These are phyloP conservation scores for Sphaceloma murrayae DNA, from an alignment of 2,329 filamentous ascomycete genomes.

Conservation along the genomic window DNA sequence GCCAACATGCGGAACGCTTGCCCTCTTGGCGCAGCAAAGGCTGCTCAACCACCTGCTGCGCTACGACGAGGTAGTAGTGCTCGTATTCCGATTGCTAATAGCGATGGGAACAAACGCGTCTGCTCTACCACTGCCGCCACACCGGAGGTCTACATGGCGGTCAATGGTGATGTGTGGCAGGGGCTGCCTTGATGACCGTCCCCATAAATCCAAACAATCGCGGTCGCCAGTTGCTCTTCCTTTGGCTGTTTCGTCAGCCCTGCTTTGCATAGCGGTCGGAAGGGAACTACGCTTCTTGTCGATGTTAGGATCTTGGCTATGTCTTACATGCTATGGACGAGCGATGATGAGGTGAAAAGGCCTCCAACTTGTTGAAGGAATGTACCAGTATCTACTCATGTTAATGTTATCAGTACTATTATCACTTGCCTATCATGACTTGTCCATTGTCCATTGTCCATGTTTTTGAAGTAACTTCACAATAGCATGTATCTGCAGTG, in stretches of 20 bases:
- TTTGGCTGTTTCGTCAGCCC: conserved; percentile 1
- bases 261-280: conserved; percentile 13
- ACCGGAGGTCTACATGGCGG: conserved; percentile 14
- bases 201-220: not conserved
- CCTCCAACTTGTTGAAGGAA: too few relatives aligned
- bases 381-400: too few relatives aligned
- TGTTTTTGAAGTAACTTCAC: too few relatives aligned
- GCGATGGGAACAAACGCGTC: conserved; percentile 28
- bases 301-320: conserved; percentile 4
- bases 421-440: too few relatives aligned
- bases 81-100: conserved; percentile 25
- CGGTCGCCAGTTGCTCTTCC: not conserved
- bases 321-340: conserved; percentile 1
- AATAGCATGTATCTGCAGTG: too few relatives aligned
- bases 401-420: too few relatives aligned
- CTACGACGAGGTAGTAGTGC: conserved; percentile 19
- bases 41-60: conserved; percentile 23
- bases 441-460: too few relatives aligned
- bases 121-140: conserved; percentile 23
- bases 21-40: conserved; percentile 20
- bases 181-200: conserved; percentile 10
- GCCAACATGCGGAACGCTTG: conserved; percentile 23
- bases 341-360: not conserved
- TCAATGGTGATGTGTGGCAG: conserved; percentile 13
- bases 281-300: conserved; percentile 10